Conservation (phyloP, 73 alveolate species). For the Paramecium octaurelia region DNA sequence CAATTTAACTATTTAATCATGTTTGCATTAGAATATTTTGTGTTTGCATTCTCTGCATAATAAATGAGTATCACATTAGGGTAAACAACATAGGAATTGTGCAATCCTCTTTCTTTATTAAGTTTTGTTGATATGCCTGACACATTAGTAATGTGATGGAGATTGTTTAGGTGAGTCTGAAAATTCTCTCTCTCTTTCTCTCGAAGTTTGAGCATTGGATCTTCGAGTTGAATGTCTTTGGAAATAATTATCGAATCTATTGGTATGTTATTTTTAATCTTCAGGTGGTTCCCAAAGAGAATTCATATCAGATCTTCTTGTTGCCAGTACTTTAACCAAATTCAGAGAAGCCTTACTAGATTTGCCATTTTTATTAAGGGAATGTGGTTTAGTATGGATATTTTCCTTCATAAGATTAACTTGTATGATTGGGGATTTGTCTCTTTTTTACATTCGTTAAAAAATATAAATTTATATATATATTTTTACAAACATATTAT, state of each 20-base stretch:
- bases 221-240: neutral
- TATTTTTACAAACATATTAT: neutral
- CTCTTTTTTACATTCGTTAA: slow-evolving; percentile 29
- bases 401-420: neutral
- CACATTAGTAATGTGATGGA: neutral
- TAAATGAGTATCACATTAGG: neutral
- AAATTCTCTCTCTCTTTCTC: neutral
- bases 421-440: neutral
- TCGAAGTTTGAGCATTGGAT: neutral
- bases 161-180: neutral
- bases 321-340: neutral
- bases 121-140: neutral
- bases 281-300: slow-evolving; percentile 20
- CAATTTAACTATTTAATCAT: neutral
- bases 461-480: neutral
- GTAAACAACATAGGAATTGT: neutral
- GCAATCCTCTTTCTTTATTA: neutral
- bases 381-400: neutral
- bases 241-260: slow-evolving; percentile 16
- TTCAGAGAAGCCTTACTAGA: neutral
- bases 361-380: neutral
- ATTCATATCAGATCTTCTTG: slow-evolving; percentile 40
- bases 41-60: slow-evolving; percentile 20
- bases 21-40: neutral
- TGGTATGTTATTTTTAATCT: neutral